These are phyloP conservation scores for Penium margaritaceum DNA, from an alignment of 139 green algal species.

Conservation along the genomic window DNA sequence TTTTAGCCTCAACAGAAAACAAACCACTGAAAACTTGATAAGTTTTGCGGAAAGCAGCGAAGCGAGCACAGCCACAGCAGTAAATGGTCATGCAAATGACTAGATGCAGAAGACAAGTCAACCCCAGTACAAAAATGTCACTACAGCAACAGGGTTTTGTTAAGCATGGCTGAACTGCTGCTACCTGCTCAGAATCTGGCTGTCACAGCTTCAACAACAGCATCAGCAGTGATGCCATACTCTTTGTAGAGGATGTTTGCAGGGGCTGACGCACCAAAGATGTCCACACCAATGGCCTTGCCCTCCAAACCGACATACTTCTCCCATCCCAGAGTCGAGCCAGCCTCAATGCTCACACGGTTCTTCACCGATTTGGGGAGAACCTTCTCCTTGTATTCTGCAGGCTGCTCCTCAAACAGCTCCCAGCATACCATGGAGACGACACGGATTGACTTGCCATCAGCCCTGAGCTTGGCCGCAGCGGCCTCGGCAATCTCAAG, in stretches of 20 bases:
- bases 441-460: slow-evolving; percentile 83
- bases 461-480: slow-evolving; percentile 66
- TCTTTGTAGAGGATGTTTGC: slow-evolving; percentile 84
- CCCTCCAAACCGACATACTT: slow-evolving; percentile 75
- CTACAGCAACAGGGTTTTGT: too few relatives aligned
- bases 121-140: too few relatives aligned
- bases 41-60: too few relatives aligned
- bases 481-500: slow-evolving; percentile 77
- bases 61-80: too few relatives aligned
- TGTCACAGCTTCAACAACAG: slow-evolving; percentile 54
- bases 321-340: slow-evolving; percentile 81
- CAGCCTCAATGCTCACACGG: slow-evolving; percentile 86
- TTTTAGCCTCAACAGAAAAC: too few relatives aligned
- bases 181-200: too few relatives aligned
- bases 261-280: slow-evolving; percentile 87
- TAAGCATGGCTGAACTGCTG: too few relatives aligned
- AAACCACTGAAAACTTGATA: too few relatives aligned
- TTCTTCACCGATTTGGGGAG: slow-evolving; percentile 65
- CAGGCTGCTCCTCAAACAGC: slow-evolving; percentile 87
- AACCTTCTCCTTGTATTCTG: slow-evolving; percentile 55
- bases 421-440: slow-evolving; percentile 94
- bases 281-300: slow-evolving; percentile 78
- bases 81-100: too few relatives aligned
- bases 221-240: slow-evolving; percentile 82
- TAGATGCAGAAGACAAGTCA: too few relatives aligned